Conservation (phyloP, 768 basidiomycete genomes). For the Lactarius quietus region DNA sequence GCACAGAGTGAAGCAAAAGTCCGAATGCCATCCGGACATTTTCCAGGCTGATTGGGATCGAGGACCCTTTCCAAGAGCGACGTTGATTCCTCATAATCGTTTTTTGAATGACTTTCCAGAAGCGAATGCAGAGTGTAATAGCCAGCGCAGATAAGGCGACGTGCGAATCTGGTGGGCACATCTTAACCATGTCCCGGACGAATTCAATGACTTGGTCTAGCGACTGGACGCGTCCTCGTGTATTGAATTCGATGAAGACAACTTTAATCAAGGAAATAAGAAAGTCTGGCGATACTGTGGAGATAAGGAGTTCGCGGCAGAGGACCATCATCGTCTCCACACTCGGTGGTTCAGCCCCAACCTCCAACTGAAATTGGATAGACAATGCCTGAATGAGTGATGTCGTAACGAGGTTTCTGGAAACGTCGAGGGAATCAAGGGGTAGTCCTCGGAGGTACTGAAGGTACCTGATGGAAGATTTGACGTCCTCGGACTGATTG, state of each 20-base stretch:
- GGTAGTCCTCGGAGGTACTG: too few species aligned
- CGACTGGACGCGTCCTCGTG: neutral
- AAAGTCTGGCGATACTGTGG: neutral
- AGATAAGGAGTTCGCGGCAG: conserved; percentile 3
- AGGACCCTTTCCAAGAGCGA: neutral
- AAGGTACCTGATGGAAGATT: too few species aligned
- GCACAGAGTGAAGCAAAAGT: neutral
- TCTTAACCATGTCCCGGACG: neutral
- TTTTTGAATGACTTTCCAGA: neutral
- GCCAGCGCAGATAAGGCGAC: neutral
- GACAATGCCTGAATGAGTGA: too few species aligned
- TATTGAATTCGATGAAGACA: neutral
- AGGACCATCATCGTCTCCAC: neutral
- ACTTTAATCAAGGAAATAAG: neutral
- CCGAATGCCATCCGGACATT: neutral
- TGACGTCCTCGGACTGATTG: too few species aligned
- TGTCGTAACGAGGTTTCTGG: too few species aligned
- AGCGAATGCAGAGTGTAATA: neutral
- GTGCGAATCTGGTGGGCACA: neutral
- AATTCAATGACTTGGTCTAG: neutral
- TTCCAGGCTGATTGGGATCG: neutral
- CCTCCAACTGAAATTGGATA: too few species aligned
- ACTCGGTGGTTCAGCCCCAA: too few species aligned
- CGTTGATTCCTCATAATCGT: neutral
- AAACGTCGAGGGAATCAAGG: too few species aligned